A percentile compares a stretch with the other conserved stretches of the same genome.
phyloP scores from a whole-genome alignment of 1,284 basidiomycete genomes.

The Trametes versicolor region DNA sequence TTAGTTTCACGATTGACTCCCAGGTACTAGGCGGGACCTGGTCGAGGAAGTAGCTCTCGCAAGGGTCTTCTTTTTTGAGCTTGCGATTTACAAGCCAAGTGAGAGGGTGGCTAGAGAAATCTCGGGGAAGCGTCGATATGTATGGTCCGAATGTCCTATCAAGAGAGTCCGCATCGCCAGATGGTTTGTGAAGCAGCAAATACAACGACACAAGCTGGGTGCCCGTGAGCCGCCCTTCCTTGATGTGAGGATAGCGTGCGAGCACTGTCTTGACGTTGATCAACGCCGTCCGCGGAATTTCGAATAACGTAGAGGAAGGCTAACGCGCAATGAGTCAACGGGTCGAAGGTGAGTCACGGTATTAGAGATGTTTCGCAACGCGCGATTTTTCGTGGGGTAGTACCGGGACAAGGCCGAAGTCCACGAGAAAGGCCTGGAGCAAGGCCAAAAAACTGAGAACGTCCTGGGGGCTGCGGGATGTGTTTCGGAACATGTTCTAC shows the following conservation, averaged over 20 bases:
- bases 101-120: conserved; percentile 81
- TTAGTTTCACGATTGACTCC: conserved; percentile 9
- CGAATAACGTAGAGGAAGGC: conserved; percentile 68
- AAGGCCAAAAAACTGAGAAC: too few relatives aligned
- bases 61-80: conserved; percentile 25
- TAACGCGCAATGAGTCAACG: conserved; percentile 35
- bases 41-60: conserved; percentile 48
- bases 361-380: too few relatives aligned
- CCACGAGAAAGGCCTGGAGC: too few relatives aligned
- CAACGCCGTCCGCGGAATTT: conserved; percentile 73
- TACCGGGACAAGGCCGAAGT: too few relatives aligned
- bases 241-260: conserved; percentile 56
- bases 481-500: too few relatives aligned
- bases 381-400: too few relatives aligned
- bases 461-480: too few relatives aligned
- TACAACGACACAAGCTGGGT: conserved; percentile 63
- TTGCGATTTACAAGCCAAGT: conserved; percentile 65
- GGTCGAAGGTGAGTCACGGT: background rate
- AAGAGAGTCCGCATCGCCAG: conserved; percentile 47
- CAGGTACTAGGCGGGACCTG: conserved; percentile 53
- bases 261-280: conserved; percentile 76
- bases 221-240: conserved; percentile 54
- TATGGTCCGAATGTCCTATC: conserved; percentile 80
- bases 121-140: conserved; percentile 74
- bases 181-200: conserved; percentile 51